A percentile compares a stretch with the other conserved stretches of the same genome.
phyloP scores from a whole-genome alignment of 2,329 filamentous ascomycete species.

The Monilinia polystroma region DNA sequence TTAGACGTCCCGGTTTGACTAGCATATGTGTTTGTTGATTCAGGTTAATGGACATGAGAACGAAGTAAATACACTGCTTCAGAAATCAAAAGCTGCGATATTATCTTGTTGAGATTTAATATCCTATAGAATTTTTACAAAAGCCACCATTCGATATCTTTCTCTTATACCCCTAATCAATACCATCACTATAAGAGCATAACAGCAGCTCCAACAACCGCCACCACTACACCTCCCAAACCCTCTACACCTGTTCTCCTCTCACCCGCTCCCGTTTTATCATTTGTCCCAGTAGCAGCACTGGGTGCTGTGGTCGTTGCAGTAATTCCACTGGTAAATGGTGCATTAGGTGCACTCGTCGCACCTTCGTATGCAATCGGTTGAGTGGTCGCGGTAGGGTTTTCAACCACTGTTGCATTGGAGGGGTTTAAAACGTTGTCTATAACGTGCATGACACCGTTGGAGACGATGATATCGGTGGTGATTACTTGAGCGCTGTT shows the following conservation, averaged over 20 bases:
- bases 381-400: slow-evolving; percentile 43
- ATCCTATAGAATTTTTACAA: not conserved
- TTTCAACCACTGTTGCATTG: slow-evolving; percentile 41
- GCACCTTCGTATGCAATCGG: slow-evolving; percentile 41
- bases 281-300: slow-evolving; percentile 31
- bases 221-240: slow-evolving; percentile 36
- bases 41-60: too few species aligned
- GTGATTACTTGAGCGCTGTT: slow-evolving; percentile 44
- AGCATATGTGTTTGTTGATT: too few species aligned
- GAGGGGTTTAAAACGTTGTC: slow-evolving; percentile 49
- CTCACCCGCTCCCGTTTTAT: not conserved
- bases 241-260: not conserved
- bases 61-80: too few species aligned
- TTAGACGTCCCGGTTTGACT: too few species aligned
- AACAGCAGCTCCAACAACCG: slow-evolving; percentile 34
- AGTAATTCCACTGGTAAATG: slow-evolving; percentile 45
- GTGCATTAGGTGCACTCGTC: slow-evolving; percentile 29
- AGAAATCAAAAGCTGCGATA: not conserved
- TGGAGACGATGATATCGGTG: slow-evolving; percentile 41
- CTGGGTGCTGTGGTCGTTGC: slow-evolving; percentile 44
- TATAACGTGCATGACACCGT: slow-evolving; percentile 43
- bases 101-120: not conserved
- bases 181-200: not conserved
- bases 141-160: not conserved
- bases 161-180: not conserved